These are phyloP conservation scores for Diaporthe citriasiana DNA, from an alignment of 2,329 filamentous ascomycete species.

Conservation along the genomic window DNA sequence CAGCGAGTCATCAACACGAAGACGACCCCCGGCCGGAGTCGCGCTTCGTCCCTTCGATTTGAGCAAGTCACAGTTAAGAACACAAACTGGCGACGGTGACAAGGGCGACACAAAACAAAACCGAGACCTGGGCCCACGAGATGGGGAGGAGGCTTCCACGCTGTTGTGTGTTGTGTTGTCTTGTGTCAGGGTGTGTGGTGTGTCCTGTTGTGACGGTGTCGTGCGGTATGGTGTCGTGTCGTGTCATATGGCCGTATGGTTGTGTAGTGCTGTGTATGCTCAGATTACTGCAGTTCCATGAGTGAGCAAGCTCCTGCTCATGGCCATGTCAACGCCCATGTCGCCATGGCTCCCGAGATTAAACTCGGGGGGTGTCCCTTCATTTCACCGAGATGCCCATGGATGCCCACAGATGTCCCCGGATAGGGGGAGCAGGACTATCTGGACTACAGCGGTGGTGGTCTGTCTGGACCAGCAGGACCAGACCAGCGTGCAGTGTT, in stretches of 20 bases:
- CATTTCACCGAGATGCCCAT: conserved; percentile 9
- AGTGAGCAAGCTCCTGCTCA: no score
- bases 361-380: conserved; percentile 9
- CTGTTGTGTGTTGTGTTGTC: not conserved
- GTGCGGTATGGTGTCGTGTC: conserved; percentile 3
- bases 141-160: not conserved
- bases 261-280: not conserved
- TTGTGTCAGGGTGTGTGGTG: conserved; percentile 8
- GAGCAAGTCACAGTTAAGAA: conserved; percentile 12
- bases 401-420: not conserved
- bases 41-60: conserved; percentile 15
- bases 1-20: conserved; percentile 34
- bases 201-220: conserved; percentile 14
- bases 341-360: conserved; percentile 21
- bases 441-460: not conserved
- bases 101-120: conserved; percentile 4
- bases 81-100: not conserved
- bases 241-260: conserved; percentile 17
- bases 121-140: not conserved
- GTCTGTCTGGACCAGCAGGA: not conserved
- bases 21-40: conserved; percentile 9
- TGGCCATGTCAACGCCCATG: not conserved
- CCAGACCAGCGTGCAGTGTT: not conserved
- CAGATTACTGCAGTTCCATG: not conserved
- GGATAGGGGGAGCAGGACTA: not conserved